phyloP scores from a whole-genome alignment of 1,139 yeast species.

The Protomyces macrosporus region DNA sequence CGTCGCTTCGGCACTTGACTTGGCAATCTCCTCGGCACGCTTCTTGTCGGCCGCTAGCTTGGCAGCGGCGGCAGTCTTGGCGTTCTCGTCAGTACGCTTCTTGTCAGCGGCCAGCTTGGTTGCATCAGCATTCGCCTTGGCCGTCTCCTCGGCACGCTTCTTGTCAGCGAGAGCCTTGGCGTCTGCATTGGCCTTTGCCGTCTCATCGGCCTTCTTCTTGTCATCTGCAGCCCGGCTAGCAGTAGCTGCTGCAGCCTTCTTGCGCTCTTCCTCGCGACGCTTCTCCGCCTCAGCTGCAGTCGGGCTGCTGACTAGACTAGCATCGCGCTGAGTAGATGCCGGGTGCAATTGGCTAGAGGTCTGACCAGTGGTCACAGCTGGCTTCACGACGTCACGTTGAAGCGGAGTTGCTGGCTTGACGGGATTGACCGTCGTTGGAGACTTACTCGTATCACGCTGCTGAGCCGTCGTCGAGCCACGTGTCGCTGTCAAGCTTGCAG shows the following conservation, averaged over 20 bases:
- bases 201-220: background rate
- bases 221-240: background rate
- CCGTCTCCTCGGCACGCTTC: background rate
- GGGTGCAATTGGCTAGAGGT: too few relatives aligned
- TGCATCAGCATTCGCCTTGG: background rate
- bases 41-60: background rate
- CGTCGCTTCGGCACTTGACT: background rate
- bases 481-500: too few relatives aligned
- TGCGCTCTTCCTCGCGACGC: background rate
- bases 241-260: background rate
- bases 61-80: background rate
- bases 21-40: background rate
- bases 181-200: too few relatives aligned
- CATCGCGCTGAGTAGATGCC: too few relatives aligned
- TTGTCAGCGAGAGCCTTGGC: background rate
- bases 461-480: too few relatives aligned
- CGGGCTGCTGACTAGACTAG: too few relatives aligned
- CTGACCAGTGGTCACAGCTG: background rate
- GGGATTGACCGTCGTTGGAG: too few relatives aligned
- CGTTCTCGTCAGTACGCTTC: background rate
- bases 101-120: background rate
- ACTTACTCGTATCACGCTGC: too few relatives aligned
- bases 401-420: background rate
- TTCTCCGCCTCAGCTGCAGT: background rate
- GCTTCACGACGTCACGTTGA: background rate